A percentile compares a stretch with the other conserved stretches of the same genome.
phyloP scores from a whole-genome alignment of 2,329 filamentous ascomycete genomes.

The Aspergillus sp. region DNA sequence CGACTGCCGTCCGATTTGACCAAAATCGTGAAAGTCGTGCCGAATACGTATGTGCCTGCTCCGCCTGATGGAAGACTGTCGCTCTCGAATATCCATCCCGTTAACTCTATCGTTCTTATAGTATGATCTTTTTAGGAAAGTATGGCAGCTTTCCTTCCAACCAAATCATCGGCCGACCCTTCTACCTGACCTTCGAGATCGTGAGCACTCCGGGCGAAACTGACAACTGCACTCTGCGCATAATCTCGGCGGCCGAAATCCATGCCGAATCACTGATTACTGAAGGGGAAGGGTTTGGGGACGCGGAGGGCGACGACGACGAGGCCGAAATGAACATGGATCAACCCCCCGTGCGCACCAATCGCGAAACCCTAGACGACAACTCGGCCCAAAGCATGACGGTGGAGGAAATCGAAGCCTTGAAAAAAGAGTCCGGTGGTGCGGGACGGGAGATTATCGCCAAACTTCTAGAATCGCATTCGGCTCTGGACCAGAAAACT shows the following conservation, averaged over 20 bases:
- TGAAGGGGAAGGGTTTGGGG: slow-evolving; percentile 39
- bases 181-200: slow-evolving; percentile 87
- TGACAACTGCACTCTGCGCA: slow-evolving; percentile 64
- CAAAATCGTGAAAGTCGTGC: slow-evolving; percentile 59
- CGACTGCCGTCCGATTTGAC: slow-evolving; percentile 55
- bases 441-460: slow-evolving; percentile 87
- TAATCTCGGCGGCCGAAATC: slow-evolving; percentile 78
- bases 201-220: slow-evolving; percentile 68
- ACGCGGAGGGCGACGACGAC: slow-evolving; percentile 32
- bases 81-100: background rate
- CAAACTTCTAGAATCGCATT: slow-evolving; percentile 88
- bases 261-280: slow-evolving; percentile 72
- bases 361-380: slow-evolving; percentile 64
- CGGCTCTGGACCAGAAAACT: slow-evolving; percentile 90
- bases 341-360: slow-evolving; percentile 58
- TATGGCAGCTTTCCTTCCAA: slow-evolving; percentile 90
- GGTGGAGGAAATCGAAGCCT: slow-evolving; percentile 67
- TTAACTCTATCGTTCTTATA: slow-evolving; percentile 38
- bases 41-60: slow-evolving; percentile 60
- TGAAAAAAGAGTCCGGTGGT: slow-evolving; percentile 70
- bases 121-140: slow-evolving; percentile 85
- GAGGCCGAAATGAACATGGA: slow-evolving; percentile 32
- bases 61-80: slow-evolving; percentile 10
- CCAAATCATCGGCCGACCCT: slow-evolving; percentile 85
- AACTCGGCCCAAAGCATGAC: slow-evolving; percentile 71